Evolutionary conservation across 106 monocot species (phyloP), one percentile per base, ranked within the genome.

Genomic region (Platanthera zijinensis): DNA sequence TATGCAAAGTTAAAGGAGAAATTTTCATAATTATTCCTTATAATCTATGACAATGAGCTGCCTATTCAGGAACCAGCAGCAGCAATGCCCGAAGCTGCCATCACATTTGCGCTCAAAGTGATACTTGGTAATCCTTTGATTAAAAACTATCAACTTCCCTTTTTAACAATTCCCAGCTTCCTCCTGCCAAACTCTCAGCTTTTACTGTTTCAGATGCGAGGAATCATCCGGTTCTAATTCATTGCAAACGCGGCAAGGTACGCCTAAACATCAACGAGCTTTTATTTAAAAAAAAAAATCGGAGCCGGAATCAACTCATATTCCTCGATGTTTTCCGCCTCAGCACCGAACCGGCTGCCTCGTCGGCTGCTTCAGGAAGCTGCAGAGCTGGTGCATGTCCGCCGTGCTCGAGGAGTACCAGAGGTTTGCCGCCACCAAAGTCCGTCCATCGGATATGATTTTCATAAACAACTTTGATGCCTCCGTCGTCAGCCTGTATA

Each of bases 271-370:
- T 70, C 47, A 13, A 52, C 56, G 22, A 22, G 1, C 13, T 32
- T 10, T 48, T 75, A 3, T 61, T 62, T 39, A 19, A 51, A 17
- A 10, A 25, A 25, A 17, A 71, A 5, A 46, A 5, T 48, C 46
- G 67, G 4, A 3, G 39, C 39, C 3, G 0, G 39, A 39, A 39
- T 39, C 39, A 39, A 39, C 39, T 39, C 39, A 39, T 39, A 39
- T 39, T 39, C 39, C 39, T 39, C 39, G 39, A 39, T 39, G 1
- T 39, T 39, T 39, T 39, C 53, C 10, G 14, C 8, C 68, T 66
- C 90, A 96, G 95, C 95, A 96, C 69, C 88, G 95, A 11, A 96
- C 95, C 7, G 95, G 95, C 5, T 87, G 86, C 76, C 88, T 96
- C 12, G 90, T 96, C 21, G 95, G 95, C 52, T 96, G 95, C 51